Evolutionary conservation across 2,329 filamentous ascomycete genomes (phyloP), one percentile per base, ranked within the genome.

Genomic region (Stagonosporopsis cucurbitacearum): DNA sequence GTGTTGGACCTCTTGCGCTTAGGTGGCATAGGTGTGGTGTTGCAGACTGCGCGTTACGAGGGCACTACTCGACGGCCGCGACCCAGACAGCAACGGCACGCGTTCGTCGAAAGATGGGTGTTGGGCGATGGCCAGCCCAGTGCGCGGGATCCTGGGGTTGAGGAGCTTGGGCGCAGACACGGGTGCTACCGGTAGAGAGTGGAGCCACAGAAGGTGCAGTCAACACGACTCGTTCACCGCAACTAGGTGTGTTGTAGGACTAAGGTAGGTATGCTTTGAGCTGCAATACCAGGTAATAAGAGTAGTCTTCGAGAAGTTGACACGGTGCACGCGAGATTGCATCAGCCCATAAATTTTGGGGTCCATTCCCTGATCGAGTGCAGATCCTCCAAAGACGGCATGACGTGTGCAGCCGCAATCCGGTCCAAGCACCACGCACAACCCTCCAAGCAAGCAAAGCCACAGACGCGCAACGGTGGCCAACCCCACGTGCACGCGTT

Each of bases 1-100:
- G 82, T 84, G 56, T 80, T 79, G 52, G 84, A 85, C 75, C 93
- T 88, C 84, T 96, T 96, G 78, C 93, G 89, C 82, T 96, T 96
- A 67, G 79, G 76, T 55, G 77, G 72, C 74, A 76, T 76, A 48
- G 51, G 58, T 58, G 55, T 49, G 40, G 50, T 37, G 12, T 11
- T 30, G 40, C 4, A 19, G n/a, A 26, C 8, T 17, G 56, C 32
- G 50, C 25, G 28, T 25, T 40, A 22, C 15, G 19, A 15, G 2
- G 13, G 11, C 20, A 12, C 23, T 35, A 13, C n/a, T 13, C 25
- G 17, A 2, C 9, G 22, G 54, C 48, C 33, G 39, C 32, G 17
- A 20, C 9, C 12, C 15, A 48, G 30, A 37, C 23, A 25, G 47
- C 47, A 56, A 50, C 39, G 43, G 46, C 47, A 39, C 33, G 22